These are phyloP conservation scores for Calonectria multiphialidica DNA, from an alignment of 2,329 filamentous ascomycete species.

Conservation along the genomic window DNA sequence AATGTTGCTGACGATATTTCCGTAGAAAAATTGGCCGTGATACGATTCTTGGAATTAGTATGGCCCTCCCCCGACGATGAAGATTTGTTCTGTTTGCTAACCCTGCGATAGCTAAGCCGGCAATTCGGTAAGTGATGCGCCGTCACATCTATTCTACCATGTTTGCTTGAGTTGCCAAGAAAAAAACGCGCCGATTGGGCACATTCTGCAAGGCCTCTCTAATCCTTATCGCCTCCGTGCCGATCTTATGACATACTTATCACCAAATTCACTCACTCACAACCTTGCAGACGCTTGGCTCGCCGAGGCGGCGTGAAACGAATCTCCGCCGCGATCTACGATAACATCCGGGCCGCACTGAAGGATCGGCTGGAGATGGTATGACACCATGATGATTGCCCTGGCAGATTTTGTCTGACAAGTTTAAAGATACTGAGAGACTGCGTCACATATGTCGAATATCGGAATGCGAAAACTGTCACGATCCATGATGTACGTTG, in stretches of 20 bases:
- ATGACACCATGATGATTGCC: slow-evolving; percentile 28
- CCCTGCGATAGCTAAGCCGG: slow-evolving; percentile 60
- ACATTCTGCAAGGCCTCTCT: not conserved
- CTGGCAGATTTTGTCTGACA: slow-evolving; percentile 21
- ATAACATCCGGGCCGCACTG: slow-evolving; percentile 67
- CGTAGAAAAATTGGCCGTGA: slow-evolving; percentile 63
- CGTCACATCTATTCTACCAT: not conserved
- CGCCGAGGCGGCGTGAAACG: slow-evolving; percentile 83
- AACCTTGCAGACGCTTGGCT: slow-evolving; percentile 70
- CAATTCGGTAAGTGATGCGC: slow-evolving; percentile 59
- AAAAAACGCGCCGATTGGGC: not conserved
- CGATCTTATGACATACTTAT: not conserved
- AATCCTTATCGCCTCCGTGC: not conserved
- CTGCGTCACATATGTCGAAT: slow-evolving; percentile 64
- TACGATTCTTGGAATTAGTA: slow-evolving; percentile 64
- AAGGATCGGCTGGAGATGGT: slow-evolving; percentile 62
- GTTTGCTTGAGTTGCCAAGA: not conserved
- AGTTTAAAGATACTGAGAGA: slow-evolving; percentile 62
- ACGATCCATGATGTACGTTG: slow-evolving; percentile 70
- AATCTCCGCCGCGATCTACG: slow-evolving; percentile 75
- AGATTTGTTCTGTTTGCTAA: slow-evolving; percentile 13
- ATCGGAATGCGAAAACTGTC: slow-evolving; percentile 70
- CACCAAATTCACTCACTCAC: not conserved
- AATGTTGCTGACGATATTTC: slow-evolving; percentile 7
- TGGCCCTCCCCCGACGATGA: slow-evolving; percentile 34